Evolutionary conservation across 331 rosid species (phyloP).

Genomic region (Ulmus americana): DNA sequence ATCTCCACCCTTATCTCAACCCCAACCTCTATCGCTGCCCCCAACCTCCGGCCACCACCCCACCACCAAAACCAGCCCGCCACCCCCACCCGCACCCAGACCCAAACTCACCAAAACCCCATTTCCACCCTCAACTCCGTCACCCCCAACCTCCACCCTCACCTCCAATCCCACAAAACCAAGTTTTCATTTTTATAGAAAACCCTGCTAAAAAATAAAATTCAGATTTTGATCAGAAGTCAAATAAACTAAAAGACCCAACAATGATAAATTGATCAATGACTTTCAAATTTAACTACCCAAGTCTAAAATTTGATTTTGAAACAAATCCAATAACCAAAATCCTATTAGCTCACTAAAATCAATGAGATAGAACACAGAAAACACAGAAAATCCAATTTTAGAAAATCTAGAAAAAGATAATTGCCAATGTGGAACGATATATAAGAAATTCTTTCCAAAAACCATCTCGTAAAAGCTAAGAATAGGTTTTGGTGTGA

Average conservation of each 20-base stretch:
- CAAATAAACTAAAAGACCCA: not conserved
- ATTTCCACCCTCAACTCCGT: too few species aligned
- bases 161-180: too few species aligned
- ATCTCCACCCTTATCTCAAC: too few species aligned
- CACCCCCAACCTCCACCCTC: too few species aligned
- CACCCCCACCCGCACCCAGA: too few species aligned
- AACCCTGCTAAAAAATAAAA: slow-evolving; percentile 4
- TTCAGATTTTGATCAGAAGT: not conserved
- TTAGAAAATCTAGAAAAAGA: slow-evolving; percentile 11
- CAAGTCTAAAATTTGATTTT: slow-evolving; percentile 1
- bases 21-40: too few species aligned
- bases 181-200: slow-evolving; percentile 30
- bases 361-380: not conserved
- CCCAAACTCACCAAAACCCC: too few species aligned
- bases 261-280: not conserved
- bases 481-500: slow-evolving; percentile 20
- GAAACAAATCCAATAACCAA: slow-evolving; percentile 3
- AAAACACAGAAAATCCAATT: not conserved
- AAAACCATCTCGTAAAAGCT: slow-evolving; percentile 31
- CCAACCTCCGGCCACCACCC: too few species aligned
- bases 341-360: slow-evolving; percentile 11
- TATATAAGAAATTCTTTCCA: not conserved
- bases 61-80: too few species aligned
- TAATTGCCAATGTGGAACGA: slow-evolving; percentile 20
- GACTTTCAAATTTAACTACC: slow-evolving; percentile 7